Evolutionary conservation across 352 stramenopile genomes (phyloP).

Genomic region (Phytopythium delawarense): DNA sequence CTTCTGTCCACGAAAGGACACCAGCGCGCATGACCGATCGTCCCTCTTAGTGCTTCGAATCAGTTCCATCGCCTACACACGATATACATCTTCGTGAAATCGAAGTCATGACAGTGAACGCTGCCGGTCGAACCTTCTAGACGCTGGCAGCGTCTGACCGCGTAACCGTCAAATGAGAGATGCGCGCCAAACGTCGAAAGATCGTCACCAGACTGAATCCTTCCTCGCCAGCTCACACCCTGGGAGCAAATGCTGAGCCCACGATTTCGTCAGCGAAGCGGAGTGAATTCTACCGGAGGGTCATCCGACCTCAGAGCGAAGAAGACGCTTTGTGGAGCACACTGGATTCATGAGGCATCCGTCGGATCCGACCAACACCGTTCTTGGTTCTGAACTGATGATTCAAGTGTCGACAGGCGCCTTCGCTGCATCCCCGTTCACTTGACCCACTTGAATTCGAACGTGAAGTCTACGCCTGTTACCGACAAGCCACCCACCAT

Average conservation of each 20-base stretch:
- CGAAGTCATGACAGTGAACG: neutral
- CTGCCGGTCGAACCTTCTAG: neutral
- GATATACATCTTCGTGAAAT: neutral
- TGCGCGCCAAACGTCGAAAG: neutral
- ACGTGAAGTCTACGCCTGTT: constrained; percentile 17
- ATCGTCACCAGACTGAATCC: neutral
- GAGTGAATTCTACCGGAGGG: too few species aligned
- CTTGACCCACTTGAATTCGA: constrained; percentile 13
- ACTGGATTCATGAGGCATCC: too few species aligned
- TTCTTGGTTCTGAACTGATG: too few species aligned
- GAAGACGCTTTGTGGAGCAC: too few species aligned
- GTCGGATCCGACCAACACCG: neutral
- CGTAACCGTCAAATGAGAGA: neutral
- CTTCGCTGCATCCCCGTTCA: neutral
- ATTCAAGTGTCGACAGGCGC: neutral
- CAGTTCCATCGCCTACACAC: neutral
- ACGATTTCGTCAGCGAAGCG: neutral
- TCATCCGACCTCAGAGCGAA: too few species aligned
- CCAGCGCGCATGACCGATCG: neutral
- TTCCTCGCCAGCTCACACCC: too few species aligned
- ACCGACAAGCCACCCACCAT: too few species aligned
- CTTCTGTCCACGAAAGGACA: neutral
- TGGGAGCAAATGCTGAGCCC: neutral
- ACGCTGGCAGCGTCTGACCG: neutral
- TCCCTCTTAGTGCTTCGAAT: neutral